Base-by-base conservation (phyloP, 2,329 filamentous ascomycete species). In the Tolypocladium tundrense region DNA sequence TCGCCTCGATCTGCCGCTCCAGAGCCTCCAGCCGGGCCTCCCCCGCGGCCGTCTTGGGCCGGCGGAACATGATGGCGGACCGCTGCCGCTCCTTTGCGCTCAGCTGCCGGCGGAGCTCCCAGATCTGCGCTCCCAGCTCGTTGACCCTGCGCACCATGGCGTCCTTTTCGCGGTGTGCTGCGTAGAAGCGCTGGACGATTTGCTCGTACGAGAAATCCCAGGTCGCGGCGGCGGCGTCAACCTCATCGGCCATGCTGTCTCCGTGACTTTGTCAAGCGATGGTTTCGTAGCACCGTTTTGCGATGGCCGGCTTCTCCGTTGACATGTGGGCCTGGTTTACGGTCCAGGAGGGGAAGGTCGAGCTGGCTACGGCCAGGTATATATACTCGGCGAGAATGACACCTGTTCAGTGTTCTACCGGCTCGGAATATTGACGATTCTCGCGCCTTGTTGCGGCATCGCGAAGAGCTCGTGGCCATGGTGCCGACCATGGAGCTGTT, bases 81-180 rank as follows among this genome's bases (percentile, higher is more conserved):
- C 55, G 55, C 45, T 35, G 24, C 13, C 55, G 55, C 27, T 56
- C 55, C 33, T 8, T 14, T 7, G 33, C n/a, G 19, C 27, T 33
- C n/a, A 51, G 45, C 2, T 41, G 37, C 21, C 55, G 55, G 27
- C n/a, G 13, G 14, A 37, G 24, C 2, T 56, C 24, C 27, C 48
- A 52, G 37, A 43, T n/a, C 7, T 41, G 21, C 2, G 9, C 37
- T 2, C 35, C 40, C 6, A 56, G 45, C 24, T 52, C 45, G 27
- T 19, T 31, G 24, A 33, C 10, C 27, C 27, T 19, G 27, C 45
- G 73, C 2, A 33, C 14, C 27, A 33, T 10, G 45, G 45, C 45
- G 27, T 50, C 45, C 27, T 50, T 50, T 9, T 50, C 45, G 4
- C 14, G 45, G 45, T 14, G 45, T 4, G 45, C 27, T 33, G 10